Conservation (phyloP, 2,329 filamentous ascomycete species). For the Beauveria asiatica region DNA sequence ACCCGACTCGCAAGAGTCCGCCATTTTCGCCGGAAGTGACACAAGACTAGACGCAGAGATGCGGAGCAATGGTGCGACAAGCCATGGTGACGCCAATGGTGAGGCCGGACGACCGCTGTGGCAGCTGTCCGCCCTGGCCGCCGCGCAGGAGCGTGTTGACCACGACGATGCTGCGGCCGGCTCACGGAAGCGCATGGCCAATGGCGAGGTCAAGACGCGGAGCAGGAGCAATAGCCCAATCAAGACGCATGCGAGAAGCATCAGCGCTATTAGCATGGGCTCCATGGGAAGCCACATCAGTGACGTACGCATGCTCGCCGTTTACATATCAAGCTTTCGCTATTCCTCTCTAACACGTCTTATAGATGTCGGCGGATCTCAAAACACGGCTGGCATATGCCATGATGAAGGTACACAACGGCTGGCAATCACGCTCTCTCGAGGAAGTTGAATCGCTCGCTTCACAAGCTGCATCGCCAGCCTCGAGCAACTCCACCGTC, state of each 20-base stretch:
- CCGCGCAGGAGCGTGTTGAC: slow-evolving; percentile 41
- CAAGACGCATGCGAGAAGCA: slow-evolving; percentile 59
- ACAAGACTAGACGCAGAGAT: slow-evolving; percentile 3
- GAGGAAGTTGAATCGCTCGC: slow-evolving; percentile 69
- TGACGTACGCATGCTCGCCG: slow-evolving; percentile 50
- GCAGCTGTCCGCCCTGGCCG: slow-evolving; percentile 50
- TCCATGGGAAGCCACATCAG: slow-evolving; percentile 63
- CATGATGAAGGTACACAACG: slow-evolving; percentile 86
- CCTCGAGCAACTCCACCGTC: slow-evolving; percentile 49
- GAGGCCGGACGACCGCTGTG: slow-evolving; percentile 42
- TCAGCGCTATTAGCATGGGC: slow-evolving; percentile 55
- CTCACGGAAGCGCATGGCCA: slow-evolving; percentile 66
- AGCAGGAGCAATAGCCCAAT: slow-evolving; percentile 36
- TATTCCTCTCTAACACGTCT: background rate
- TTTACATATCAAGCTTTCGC: slow-evolving; percentile 12
- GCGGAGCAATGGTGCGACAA: background rate
- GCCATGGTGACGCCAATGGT: background rate
- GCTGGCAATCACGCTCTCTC: slow-evolving; percentile 72
- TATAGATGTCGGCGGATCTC: slow-evolving; percentile 68
- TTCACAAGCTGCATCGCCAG: slow-evolving; percentile 58
- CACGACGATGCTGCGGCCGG: slow-evolving; percentile 26
- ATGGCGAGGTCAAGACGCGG: slow-evolving; percentile 59
- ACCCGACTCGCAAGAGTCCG: slow-evolving; percentile 11
- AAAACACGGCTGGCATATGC: slow-evolving; percentile 83
- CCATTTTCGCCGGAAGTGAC: background rate